These are phyloP conservation scores for Massarina eburnea DNA, from an alignment of 2,329 filamentous ascomycete genomes.

Conservation along the genomic window DNA sequence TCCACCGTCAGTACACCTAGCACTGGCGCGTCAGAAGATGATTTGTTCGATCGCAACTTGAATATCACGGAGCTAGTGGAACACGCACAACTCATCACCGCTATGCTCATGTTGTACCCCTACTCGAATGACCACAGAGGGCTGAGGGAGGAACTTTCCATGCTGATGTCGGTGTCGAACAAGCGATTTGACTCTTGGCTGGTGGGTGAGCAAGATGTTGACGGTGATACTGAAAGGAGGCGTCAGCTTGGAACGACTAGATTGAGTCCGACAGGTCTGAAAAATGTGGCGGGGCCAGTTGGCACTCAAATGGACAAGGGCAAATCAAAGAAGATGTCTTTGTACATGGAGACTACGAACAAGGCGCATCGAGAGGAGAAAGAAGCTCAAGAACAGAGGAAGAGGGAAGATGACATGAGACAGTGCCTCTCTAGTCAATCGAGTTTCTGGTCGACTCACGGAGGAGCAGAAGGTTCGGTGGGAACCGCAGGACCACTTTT, in stretches of 20 bases:
- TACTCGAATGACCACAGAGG: conserved; percentile 12
- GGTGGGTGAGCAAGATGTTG: background rate
- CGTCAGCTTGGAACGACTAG: background rate
- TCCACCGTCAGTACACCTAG: background rate
- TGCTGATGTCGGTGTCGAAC: conserved; percentile 16
- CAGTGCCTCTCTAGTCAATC: conserved; percentile 15
- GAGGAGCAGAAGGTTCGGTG: conserved; percentile 5
- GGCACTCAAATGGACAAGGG: background rate
- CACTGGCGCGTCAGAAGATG: conserved; percentile 7
- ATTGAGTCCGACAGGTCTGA: background rate
- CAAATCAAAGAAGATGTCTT: too few relatives aligned
- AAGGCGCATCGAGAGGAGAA: background rate
- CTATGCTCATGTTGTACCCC: conserved; percentile 19
- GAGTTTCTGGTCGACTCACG: conserved; percentile 22
- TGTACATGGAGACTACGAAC: too few relatives aligned
- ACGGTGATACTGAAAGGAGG: conserved; percentile 1
- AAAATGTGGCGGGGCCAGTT: background rate
- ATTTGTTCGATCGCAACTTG: conserved; percentile 9
- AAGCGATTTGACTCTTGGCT: conserved; percentile 20
- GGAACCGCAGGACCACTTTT: background rate
- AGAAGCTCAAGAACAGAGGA: background rate
- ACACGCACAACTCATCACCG: conserved; percentile 17
- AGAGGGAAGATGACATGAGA: conserved; percentile 14
- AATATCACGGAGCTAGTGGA: conserved; percentile 13
- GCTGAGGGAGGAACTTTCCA: conserved; percentile 21